Evolutionary conservation across 2,329 filamentous ascomycete species (phyloP).

Genomic region (Fusarium nodosum): DNA sequence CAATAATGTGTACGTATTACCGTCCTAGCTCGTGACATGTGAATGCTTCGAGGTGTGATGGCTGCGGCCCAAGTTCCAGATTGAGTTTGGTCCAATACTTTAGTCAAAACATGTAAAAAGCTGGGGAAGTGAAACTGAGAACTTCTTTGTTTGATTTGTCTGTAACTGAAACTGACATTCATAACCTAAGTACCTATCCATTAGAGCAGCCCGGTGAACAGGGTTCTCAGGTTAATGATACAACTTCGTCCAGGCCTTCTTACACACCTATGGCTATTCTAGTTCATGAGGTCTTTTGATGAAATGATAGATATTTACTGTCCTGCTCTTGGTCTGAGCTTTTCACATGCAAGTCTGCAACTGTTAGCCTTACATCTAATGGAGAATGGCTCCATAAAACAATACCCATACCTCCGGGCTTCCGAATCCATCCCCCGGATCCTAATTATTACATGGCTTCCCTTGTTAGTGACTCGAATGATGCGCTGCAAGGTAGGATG

Average conservation of each 20-base stretch:
- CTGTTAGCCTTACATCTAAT: constrained; percentile 7
- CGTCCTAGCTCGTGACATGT: constrained; percentile 37
- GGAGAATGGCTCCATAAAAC: constrained; percentile 23
- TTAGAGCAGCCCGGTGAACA: neutral
- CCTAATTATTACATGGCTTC: constrained; percentile 9
- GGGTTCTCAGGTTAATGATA: neutral
- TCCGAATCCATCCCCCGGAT: constrained; percentile 34
- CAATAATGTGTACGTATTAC: constrained; percentile 10
- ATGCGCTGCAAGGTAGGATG: constrained; percentile 25
- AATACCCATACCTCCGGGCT: constrained; percentile 26
- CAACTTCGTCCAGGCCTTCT: neutral
- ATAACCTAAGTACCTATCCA: neutral
- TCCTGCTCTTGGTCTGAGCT: constrained; percentile 8
- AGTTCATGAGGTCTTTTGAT: neutral
- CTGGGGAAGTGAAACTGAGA: constrained; percentile 38
- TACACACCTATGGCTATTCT: neutral
- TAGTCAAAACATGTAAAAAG: constrained; percentile 36
- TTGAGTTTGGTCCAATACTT: constrained; percentile 38
- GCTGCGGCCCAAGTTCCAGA: constrained; percentile 40
- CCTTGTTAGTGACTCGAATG: constrained; percentile 29
- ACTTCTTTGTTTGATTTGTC: constrained; percentile 11
- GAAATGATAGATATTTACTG: neutral
- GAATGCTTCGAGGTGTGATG: constrained; percentile 28
- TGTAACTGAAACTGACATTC: neutral
- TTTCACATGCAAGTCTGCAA: constrained; percentile 37